These are phyloP conservation scores for Fusarium aywerte DNA, from an alignment of 2,329 filamentous ascomycete genomes.

Conservation along the genomic window DNA sequence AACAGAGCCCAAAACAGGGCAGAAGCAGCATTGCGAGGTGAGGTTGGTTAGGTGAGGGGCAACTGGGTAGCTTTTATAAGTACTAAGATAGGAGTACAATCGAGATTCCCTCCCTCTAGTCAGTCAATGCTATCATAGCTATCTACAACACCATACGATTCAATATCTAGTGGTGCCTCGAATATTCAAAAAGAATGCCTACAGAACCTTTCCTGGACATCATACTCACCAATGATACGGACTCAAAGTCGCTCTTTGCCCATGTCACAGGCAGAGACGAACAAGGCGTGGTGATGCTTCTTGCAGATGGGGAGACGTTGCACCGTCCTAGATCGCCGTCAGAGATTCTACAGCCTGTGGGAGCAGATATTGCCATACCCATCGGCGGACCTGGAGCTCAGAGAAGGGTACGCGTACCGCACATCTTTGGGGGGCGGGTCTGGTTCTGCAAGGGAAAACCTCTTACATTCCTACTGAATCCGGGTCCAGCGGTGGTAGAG, in stretches of 20 bases:
- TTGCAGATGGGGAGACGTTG: conserved; percentile 71
- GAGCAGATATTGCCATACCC: conserved; percentile 69
- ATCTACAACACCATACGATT: background rate
- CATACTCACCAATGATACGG: conserved; percentile 72
- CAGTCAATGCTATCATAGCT: background rate
- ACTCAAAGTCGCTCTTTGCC: conserved; percentile 67
- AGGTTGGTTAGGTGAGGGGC: background rate
- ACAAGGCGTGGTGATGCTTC: conserved; percentile 69
- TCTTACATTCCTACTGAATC: conserved; percentile 77
- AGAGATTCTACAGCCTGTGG: conserved; percentile 61
- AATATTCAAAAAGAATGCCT: conserved; percentile 24
- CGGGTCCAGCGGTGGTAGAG: conserved; percentile 77
- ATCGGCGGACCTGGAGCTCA: conserved; percentile 71
- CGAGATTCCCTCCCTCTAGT: background rate
- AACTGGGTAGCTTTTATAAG: background rate
- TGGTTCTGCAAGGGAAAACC: conserved; percentile 73
- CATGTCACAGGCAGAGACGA: conserved; percentile 74
- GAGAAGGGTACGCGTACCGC: conserved; percentile 72
- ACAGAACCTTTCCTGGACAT: conserved; percentile 62
- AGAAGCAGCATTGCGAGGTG: conserved; percentile 6
- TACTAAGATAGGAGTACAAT: background rate
- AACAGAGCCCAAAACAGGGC: conserved; percentile 35
- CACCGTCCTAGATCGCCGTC: conserved; percentile 72
- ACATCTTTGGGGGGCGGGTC: conserved; percentile 75
- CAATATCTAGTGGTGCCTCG: background rate